A percentile compares a stretch with the other conserved stretches of the same genome.
phyloP scores from a whole-genome alignment of 805 yeast species.

The Wickerhamiella parazyma region DNA sequence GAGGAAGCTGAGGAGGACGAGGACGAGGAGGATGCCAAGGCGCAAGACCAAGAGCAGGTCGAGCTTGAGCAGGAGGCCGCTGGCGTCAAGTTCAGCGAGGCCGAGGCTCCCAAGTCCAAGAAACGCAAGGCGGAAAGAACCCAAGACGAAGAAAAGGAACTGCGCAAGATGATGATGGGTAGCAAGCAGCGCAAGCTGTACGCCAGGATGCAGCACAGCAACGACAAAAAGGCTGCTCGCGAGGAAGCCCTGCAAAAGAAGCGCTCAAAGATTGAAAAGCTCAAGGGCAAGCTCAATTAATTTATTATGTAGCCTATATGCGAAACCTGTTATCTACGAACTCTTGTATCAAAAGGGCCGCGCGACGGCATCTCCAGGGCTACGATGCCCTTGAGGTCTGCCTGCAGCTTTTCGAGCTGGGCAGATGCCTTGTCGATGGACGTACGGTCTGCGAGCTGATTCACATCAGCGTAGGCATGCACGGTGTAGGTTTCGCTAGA shows the following conservation, averaged over 20 bases:
- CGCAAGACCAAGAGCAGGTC: slow-evolving; percentile 47
- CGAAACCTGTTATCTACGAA: slow-evolving; percentile 35
- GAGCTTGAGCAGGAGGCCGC: slow-evolving; percentile 85
- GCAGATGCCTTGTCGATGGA: slow-evolving; percentile 50
- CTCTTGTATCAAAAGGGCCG: slow-evolving; percentile 66
- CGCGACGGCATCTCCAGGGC: slow-evolving; percentile 65
- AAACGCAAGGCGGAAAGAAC: slow-evolving; percentile 27
- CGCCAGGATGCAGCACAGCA: slow-evolving; percentile 88
- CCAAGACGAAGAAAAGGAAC: slow-evolving; percentile 66
- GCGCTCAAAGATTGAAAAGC: slow-evolving; percentile 32
- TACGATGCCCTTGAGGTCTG: slow-evolving; percentile 52
- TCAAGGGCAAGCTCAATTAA: slow-evolving; percentile 10
- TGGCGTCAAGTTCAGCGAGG: slow-evolving; percentile 66
- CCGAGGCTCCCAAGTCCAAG: slow-evolving; percentile 21
- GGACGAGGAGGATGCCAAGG: slow-evolving; percentile 31
- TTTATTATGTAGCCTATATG: background rate
- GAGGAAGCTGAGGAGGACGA: slow-evolving; percentile 45
- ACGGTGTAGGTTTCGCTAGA: slow-evolving; percentile 27
- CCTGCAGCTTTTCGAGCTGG: slow-evolving; percentile 48
- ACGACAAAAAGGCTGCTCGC: slow-evolving; percentile 67
- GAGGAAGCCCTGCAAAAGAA: slow-evolving; percentile 58
- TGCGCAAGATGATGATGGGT: slow-evolving; percentile 94
- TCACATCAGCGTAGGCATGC: slow-evolving; percentile 56
- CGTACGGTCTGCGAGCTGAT: slow-evolving; percentile 61
- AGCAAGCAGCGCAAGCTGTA: slow-evolving; percentile 89